Conservation (phyloP, 2,329 filamentous ascomycete genomes). For the Aspergillus fumigatiaffinis region DNA sequence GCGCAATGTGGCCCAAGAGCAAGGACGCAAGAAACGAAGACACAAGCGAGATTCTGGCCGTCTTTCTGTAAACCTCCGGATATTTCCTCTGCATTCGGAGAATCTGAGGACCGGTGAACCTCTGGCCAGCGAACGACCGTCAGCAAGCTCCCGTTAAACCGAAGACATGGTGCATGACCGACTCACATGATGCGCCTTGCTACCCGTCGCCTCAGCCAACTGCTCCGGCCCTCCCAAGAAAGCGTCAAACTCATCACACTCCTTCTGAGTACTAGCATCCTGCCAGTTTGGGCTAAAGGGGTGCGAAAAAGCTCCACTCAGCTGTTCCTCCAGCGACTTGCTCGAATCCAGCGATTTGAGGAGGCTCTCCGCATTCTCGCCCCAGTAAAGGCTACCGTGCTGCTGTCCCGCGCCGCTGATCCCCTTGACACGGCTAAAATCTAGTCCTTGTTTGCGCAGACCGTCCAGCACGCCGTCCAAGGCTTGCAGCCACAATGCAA, state of each 20-base stretch:
- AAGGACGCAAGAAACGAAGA: constrained; percentile 93
- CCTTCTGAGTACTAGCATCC: constrained; percentile 86
- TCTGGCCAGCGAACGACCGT: constrained; percentile 44
- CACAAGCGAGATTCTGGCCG: constrained; percentile 83
- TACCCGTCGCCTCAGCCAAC: constrained; percentile 78
- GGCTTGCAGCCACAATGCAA: constrained; percentile 91
- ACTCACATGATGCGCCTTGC: constrained; percentile 86
- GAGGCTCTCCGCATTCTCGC: constrained; percentile 60
- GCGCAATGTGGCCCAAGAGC: constrained; percentile 78
- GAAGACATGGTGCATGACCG: not conserved
- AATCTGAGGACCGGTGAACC: constrained; percentile 97
- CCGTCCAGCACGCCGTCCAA: constrained; percentile 78
- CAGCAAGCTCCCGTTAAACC: not conserved
- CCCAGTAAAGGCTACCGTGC: constrained; percentile 97
- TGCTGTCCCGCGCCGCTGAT: constrained; percentile 94
- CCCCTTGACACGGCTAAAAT: constrained; percentile 71
- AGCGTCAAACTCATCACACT: constrained; percentile 85
- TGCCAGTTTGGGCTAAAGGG: constrained; percentile 96
- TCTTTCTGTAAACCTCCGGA: constrained; percentile 75
- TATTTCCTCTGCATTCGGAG: constrained; percentile 77
- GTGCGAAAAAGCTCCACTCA: constrained; percentile 71
- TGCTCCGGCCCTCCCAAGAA: constrained; percentile 62
- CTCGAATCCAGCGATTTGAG: constrained; percentile 59
- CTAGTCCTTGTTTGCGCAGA: constrained; percentile 65
- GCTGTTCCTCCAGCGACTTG: constrained; percentile 66